These are phyloP conservation scores for Ophiostoma ips DNA, from an alignment of 2,329 filamentous ascomycete genomes.

Conservation along the genomic window DNA sequence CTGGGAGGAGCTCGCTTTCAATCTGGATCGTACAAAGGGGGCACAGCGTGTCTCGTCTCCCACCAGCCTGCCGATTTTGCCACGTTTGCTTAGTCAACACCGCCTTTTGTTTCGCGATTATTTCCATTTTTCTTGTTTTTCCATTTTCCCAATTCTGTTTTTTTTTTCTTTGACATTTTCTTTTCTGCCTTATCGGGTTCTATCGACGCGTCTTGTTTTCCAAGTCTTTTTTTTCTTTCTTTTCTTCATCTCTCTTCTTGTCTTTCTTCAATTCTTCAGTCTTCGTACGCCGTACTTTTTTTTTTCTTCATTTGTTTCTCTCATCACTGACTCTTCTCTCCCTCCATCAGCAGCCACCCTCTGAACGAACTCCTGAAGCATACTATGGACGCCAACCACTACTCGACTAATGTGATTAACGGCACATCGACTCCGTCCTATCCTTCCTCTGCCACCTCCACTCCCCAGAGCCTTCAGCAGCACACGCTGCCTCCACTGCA, in stretches of 20 bases:
- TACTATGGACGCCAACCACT: constrained; percentile 20
- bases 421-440: constrained; percentile 19
- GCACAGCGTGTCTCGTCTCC: not conserved
- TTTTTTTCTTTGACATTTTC: not conserved
- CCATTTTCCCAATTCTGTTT: not conserved
- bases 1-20: too few relatives aligned
- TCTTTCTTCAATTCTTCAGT: not conserved
- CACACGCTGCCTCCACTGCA: constrained; percentile 20
- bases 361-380: constrained; percentile 11
- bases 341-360: not conserved
- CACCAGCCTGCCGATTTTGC: not conserved
- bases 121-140: not conserved
- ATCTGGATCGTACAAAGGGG: too few relatives aligned
- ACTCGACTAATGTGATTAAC: constrained; percentile 20
- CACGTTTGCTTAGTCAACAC: not conserved
- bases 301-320: not conserved
- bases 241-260: not conserved
- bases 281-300: too few relatives aligned
- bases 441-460: constrained; percentile 17
- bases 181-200: not conserved
- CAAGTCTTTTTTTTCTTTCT: not conserved
- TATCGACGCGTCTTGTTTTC: constrained; percentile 1
- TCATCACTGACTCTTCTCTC: not conserved
- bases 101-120: not conserved
- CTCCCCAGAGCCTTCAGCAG: constrained; percentile 16